Conservation (phyloP, 2,329 filamentous ascomycete species). For the Dothistroma pini region DNA sequence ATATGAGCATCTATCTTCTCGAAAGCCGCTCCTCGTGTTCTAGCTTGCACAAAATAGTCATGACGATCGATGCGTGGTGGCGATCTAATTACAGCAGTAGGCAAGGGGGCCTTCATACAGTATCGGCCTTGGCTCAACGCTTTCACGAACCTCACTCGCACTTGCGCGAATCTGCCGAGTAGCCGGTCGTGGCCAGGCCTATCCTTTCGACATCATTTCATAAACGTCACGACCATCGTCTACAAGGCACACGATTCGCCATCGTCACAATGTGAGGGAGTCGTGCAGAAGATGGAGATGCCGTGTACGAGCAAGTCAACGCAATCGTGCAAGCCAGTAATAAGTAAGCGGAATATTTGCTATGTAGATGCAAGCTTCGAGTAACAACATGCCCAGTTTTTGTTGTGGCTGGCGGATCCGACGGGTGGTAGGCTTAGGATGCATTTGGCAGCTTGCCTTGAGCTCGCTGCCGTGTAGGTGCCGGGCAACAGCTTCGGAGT, state of each 20-base stretch:
- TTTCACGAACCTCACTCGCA: constrained; percentile 3
- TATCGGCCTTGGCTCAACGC: constrained; percentile 7
- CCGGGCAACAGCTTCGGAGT: constrained; percentile 4
- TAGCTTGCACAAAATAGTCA: background rate
- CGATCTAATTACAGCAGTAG: constrained; percentile 5
- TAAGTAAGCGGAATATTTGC: background rate
- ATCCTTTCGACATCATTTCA: background rate
- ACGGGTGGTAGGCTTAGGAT: no score
- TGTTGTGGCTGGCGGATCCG: no score
- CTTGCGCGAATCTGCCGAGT: constrained; percentile 1
- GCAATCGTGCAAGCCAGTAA: constrained; percentile 1
- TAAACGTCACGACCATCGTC: background rate
- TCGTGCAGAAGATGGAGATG: background rate
- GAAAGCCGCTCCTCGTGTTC: background rate
- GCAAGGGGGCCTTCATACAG: background rate
- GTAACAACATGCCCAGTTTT: background rate
- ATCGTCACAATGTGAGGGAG: background rate
- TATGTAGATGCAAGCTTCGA: background rate
- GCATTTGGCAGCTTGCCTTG: constrained; percentile 3
- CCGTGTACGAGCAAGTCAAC: background rate
- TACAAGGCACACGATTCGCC: background rate
- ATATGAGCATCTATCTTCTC: background rate
- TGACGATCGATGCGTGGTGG: constrained; percentile 6
- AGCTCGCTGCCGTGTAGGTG: constrained; percentile 6
- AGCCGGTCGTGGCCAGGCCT: background rate